Evolutionary conservation across 306 rosid genomes (phyloP), one percentile per base, ranked within the genome.

Genomic region (Castanea crenata): DNA sequence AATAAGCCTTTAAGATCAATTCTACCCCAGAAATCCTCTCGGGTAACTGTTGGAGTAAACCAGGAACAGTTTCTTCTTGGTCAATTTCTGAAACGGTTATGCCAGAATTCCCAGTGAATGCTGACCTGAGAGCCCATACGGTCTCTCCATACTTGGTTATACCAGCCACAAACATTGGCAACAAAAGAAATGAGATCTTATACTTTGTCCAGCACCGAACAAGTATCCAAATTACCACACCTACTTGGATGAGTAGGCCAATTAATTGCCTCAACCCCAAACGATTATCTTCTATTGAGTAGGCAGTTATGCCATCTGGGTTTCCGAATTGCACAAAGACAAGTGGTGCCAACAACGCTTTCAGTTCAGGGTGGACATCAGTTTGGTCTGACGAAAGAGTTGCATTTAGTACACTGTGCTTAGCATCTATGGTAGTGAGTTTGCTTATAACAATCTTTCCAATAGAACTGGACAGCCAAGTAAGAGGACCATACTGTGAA

Each of bases 231-330:
- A 83, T 78, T 63, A 88, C 90, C 18, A 84, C 82, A 4, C 68
- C 84, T 44, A 86, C 85, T 85, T 90, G 94, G 79, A 90, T 31
- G 34, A 75, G 78, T 69, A 90, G 80, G 75, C 79, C 25, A 55
- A 90, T 78, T 4, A 88, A 35, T 61, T 90, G 92, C 77, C 94
- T 86, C 59, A 86, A 58, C 13, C 92, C 94, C 52, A 90, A 74
- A 32, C 85, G 83, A 14, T 81, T 86, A 27, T 90, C 90, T 79
- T 86, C 92, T 56, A 90, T 88, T 44, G 92, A 88, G 83, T 80
- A 88, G 12, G 94, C 92, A 6, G 94, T 90, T 79, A 88, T 84
- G 76, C 83, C 76, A 70, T 90, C 94, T 16, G 94, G 90, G 56
- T 81, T 86, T 56, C 94, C 94, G 49, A 88, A 81, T 77, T 90